These are phyloP conservation scores for Starmera dryadoides DNA, from an alignment of 805 yeast genomes.

Conservation along the genomic window DNA sequence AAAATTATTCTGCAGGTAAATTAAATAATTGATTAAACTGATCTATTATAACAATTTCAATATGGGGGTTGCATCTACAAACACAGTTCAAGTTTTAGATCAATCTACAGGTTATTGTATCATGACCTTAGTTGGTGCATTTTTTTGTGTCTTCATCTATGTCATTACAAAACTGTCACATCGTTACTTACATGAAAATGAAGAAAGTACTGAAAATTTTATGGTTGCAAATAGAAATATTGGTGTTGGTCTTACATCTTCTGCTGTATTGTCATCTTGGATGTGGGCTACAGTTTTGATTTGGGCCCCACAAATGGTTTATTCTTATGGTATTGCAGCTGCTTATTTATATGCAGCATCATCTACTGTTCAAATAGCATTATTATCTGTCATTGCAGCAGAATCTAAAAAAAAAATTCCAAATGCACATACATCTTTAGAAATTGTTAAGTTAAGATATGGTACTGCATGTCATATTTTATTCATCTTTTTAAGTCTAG, in stretches of 20 bases:
- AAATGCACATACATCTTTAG: slow-evolving; percentile 33
- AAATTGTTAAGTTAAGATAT: slow-evolving; percentile 31
- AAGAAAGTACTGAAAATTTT: slow-evolving; percentile 30
- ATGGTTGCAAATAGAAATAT: slow-evolving; percentile 38
- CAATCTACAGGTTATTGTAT: slow-evolving; percentile 74
- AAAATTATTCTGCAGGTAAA: too few relatives aligned
- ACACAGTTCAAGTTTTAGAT: not conserved
- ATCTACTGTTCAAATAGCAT: slow-evolving; percentile 24
- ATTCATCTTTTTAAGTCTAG: slow-evolving; percentile 30
- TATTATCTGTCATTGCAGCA: slow-evolving; percentile 28
- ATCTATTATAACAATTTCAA: too few relatives aligned
- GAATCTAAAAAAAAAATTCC: slow-evolving; percentile 30
- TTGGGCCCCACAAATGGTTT: slow-evolving; percentile 25
- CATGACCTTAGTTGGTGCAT: slow-evolving; percentile 60
- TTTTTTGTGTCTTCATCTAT: slow-evolving; percentile 37
- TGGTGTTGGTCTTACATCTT: slow-evolving; percentile 34
- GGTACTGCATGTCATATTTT: slow-evolving; percentile 33
- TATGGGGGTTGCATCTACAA: not conserved
- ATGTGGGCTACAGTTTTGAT: slow-evolving; percentile 28
- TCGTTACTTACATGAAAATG: slow-evolving; percentile 23
- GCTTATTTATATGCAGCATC: slow-evolving; percentile 22
- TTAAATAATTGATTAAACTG: too few relatives aligned
- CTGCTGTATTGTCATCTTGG: slow-evolving; percentile 37
- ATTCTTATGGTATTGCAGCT: slow-evolving; percentile 25
- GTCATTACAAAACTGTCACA: slow-evolving; percentile 28